Percentiles rank a stretch among this genome's conserved stretches.
phyloP scores from a whole-genome alignment of 495 filamentous ascomycete genomes.

The Annulohypoxylon nitens region DNA sequence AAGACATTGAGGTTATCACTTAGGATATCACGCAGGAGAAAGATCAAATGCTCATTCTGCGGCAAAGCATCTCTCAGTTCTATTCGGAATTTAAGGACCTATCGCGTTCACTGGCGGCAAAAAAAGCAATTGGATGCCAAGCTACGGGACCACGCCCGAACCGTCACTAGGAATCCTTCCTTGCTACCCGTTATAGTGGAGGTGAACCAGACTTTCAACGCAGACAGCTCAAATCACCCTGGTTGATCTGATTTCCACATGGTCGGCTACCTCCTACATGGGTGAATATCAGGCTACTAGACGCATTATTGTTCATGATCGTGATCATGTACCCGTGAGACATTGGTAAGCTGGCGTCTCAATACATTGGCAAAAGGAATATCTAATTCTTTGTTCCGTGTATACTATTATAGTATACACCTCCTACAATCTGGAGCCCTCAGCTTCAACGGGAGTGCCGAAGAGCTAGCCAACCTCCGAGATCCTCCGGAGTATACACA shows the following conservation, averaged over 20 bases:
- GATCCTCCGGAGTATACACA: slow-evolving; percentile 27
- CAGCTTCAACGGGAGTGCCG: slow-evolving; percentile 18
- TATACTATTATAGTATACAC: background rate
- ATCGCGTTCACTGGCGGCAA: slow-evolving; percentile 16
- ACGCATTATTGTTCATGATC: background rate
- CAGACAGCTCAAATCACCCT: background rate
- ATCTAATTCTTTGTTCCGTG: background rate
- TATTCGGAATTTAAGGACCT: background rate
- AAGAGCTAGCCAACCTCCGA: slow-evolving; percentile 29
- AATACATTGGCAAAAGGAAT: background rate
- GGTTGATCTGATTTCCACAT: background rate
- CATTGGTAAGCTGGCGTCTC: background rate
- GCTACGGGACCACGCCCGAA: slow-evolving; percentile 16
- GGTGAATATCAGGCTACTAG: background rate
- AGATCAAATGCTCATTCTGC: background rate
- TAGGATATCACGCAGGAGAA: background rate
- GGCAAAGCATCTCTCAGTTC: background rate
- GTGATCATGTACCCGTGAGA: background rate
- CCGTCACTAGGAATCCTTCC: slow-evolving; percentile 39
- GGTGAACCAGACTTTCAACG: slow-evolving; percentile 21
- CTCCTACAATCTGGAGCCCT: slow-evolving; percentile 28
- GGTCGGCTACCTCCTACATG: background rate
- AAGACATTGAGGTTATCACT: slow-evolving; percentile 1
- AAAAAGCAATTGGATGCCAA: slow-evolving; percentile 5
- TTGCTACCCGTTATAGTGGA: slow-evolving; percentile 37